phyloP scores from a whole-genome alignment of 352 stramenopile species.

The Labyrinthula sp. region DNA sequence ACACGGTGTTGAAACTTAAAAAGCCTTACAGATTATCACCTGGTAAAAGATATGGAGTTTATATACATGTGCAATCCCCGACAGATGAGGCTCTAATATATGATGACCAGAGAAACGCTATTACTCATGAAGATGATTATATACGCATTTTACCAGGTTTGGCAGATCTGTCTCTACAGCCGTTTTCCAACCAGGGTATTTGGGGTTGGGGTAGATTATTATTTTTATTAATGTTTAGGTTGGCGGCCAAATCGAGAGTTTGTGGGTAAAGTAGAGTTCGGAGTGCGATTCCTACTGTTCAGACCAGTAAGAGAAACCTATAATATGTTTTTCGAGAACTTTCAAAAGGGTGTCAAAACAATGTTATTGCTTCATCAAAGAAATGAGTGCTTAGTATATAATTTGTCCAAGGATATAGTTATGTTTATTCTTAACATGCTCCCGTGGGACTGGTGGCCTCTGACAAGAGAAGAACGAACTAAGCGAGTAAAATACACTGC shows the following conservation, averaged over 20 bases:
- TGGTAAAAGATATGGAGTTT: slow-evolving; percentile 40
- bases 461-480: no score
- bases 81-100: slow-evolving; percentile 48
- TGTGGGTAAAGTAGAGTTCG: slow-evolving; percentile 36
- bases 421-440: slow-evolving; percentile 57
- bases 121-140: slow-evolving; percentile 43
- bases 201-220: no score
- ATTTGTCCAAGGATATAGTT: slow-evolving; percentile 44
- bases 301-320: slow-evolving; percentile 6
- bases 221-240: no score
- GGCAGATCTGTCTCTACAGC: slow-evolving; percentile 41
- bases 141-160: slow-evolving; percentile 40
- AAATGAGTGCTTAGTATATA: slow-evolving; percentile 36
- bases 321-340: slow-evolving; percentile 6
- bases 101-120: slow-evolving; percentile 39
- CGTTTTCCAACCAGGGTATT: slow-evolving; percentile 38
- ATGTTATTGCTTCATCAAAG: slow-evolving; percentile 41
- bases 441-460: slow-evolving; percentile 50
- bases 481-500: no score
- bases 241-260: slow-evolving; percentile 49
- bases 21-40: slow-evolving; percentile 22
- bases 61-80: slow-evolving; percentile 39
- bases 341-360: slow-evolving; percentile 4
- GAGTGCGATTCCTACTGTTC: slow-evolving; percentile 32
- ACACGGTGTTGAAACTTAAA: slow-evolving; percentile 11